phyloP scores from a whole-genome alignment of 257 asterid genomes.

The Primulina tabacum region DNA sequence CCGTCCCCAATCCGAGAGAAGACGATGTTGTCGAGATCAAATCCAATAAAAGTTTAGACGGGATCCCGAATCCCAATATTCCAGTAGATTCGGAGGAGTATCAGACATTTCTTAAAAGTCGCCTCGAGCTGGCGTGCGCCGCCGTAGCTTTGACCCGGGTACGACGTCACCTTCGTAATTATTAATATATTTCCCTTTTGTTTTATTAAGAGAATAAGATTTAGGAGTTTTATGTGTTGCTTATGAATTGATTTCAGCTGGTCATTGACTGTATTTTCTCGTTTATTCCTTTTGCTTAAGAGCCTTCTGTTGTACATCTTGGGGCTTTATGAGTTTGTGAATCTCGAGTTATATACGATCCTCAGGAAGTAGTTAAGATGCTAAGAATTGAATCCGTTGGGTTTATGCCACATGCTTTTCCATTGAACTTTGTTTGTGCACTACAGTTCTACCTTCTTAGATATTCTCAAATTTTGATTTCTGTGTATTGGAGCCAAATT shows the following conservation, averaged over 20 bases:
- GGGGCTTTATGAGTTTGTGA: background rate
- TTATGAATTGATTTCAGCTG: conserved; percentile 8
- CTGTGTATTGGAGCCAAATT: too few species aligned
- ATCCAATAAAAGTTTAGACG: background rate
- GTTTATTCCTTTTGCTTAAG: conserved; percentile 20
- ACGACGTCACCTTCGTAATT: background rate
- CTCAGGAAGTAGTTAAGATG: background rate
- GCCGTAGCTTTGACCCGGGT: conserved; percentile 88
- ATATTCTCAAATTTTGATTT: too few species aligned
- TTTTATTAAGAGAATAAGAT: background rate
- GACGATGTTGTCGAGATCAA: conserved; percentile 38
- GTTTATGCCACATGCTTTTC: background rate
- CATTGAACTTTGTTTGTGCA: background rate
- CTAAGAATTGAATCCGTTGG: background rate
- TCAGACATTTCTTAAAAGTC: conserved; percentile 71
- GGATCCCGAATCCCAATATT: conserved; percentile 30
- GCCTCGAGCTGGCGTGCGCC: conserved; percentile 85
- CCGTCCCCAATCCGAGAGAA: conserved; percentile 18
- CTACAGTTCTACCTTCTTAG: background rate
- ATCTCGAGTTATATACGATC: background rate
- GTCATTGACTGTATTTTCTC: background rate
- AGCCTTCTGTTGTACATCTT: conserved; percentile 17
- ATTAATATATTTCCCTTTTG: background rate
- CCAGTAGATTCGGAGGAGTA: conserved; percentile 57
- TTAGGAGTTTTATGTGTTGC: conserved; percentile 2